A percentile compares a stretch with the other conserved stretches of the same genome.
phyloP scores from a whole-genome alignment of 176 grass and related monocot genomes.

The Poa pratensis region DNA sequence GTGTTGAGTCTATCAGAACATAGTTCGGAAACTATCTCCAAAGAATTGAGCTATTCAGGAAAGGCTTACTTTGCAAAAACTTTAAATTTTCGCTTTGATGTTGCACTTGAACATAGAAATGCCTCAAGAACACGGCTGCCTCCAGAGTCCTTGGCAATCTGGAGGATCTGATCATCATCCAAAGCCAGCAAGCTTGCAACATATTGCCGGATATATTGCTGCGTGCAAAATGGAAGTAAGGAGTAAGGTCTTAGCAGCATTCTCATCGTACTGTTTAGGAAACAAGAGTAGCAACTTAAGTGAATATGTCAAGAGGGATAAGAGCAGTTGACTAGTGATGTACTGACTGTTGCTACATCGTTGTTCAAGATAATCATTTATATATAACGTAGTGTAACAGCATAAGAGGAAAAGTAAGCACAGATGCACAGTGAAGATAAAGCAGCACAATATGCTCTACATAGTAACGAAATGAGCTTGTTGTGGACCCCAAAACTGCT shows the following conservation, averaged over 20 bases:
- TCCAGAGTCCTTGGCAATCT: slow-evolving; percentile 83
- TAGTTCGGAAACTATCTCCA: slow-evolving; percentile 16
- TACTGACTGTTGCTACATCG: neutral
- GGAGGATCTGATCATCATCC: slow-evolving; percentile 59
- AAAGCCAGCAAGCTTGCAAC: slow-evolving; percentile 71
- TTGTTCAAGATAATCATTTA: slow-evolving; percentile 30
- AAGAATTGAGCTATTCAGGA: slow-evolving; percentile 28
- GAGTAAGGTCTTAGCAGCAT: slow-evolving; percentile 20
- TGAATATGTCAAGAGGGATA: slow-evolving; percentile 23
- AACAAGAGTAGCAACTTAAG: slow-evolving; percentile 30
- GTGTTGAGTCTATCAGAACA: slow-evolving; percentile 1
- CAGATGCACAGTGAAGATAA: neutral
- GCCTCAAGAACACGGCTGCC: slow-evolving; percentile 85
- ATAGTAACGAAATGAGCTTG: neutral
- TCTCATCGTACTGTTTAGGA: slow-evolving; percentile 7
- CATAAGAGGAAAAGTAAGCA: slow-evolving; percentile 22
- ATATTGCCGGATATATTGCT: slow-evolving; percentile 88
- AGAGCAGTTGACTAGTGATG: slow-evolving; percentile 22
- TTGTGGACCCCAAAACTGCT: slow-evolving; percentile 16
- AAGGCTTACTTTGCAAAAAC: slow-evolving; percentile 86
- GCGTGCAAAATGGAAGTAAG: slow-evolving; percentile 35
- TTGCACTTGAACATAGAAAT: slow-evolving; percentile 82
- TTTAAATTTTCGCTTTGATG: slow-evolving; percentile 78
- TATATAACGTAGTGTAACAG: slow-evolving; percentile 16
- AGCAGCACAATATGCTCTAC: neutral